Conservation (phyloP, 2,329 filamentous ascomycete species). For the Aspergillus sclerotialis region DNA sequence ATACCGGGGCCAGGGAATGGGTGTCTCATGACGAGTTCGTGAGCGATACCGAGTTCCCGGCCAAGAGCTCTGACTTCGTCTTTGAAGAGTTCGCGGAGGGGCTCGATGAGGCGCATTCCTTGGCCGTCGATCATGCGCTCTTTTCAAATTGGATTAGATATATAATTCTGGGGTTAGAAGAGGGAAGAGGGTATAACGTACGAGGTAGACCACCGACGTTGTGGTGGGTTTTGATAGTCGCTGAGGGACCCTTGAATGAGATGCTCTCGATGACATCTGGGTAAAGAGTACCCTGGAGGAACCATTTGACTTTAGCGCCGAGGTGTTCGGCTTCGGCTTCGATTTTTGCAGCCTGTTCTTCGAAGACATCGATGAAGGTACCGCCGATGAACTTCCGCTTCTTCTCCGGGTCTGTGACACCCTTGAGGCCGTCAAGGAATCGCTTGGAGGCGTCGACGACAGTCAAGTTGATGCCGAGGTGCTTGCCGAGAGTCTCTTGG, state of each 20-base stretch:
- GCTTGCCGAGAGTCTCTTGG: conserved; percentile 67
- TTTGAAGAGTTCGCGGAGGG: conserved; percentile 74
- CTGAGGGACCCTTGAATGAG: conserved; percentile 64
- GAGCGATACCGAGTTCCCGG: conserved; percentile 61
- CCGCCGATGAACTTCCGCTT: conserved; percentile 89
- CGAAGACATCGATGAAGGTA: conserved; percentile 76
- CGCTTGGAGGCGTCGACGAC: conserved; percentile 71
- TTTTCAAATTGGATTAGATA: no score
- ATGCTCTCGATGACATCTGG: conserved; percentile 66
- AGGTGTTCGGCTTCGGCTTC: conserved; percentile 64
- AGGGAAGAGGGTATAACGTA: neutral
- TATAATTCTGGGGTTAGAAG: no score
- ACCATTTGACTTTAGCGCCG: conserved; percentile 69
- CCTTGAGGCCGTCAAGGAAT: conserved; percentile 71
- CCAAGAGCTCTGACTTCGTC: conserved; percentile 70
- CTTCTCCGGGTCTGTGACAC: conserved; percentile 71
- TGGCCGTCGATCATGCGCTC: conserved; percentile 46
- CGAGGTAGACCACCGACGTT: conserved; percentile 16
- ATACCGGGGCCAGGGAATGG: conserved; percentile 62
- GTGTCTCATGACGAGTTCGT: conserved; percentile 71
- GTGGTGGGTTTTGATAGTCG: conserved; percentile 69
- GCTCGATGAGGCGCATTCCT: conserved; percentile 56
- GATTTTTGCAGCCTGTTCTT: conserved; percentile 68
- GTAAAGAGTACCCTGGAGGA: conserved; percentile 82
- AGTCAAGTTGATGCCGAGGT: conserved; percentile 84